Evolutionary conservation across 1,139 yeast genomes (phyloP), one percentile per base, ranked within the genome.

Genomic region (Hyphopichia wangnamkhiaoensis): DNA sequence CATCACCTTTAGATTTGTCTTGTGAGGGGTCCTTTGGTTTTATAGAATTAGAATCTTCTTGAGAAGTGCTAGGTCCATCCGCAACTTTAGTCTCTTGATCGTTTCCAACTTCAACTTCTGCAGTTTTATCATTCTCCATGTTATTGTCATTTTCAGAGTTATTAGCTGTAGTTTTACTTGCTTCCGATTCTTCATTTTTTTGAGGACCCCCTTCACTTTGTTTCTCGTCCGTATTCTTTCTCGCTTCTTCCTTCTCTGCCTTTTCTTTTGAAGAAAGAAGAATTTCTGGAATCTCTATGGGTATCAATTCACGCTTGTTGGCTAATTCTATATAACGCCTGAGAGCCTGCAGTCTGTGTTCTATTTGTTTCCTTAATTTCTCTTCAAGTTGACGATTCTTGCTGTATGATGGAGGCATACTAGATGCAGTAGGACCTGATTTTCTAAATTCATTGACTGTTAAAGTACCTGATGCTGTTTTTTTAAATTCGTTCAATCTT

Each of bases 401-500:
- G 21, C 65, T 69, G 58, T 76, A 91, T 1, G 97, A 82, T 1
- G 99, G 99, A 0, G 99, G 99, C 44, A 81, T 74, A 0, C 85
- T 71, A 3, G 76, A 59, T 46, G 71, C 81, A 3, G 77, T 50
- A 58, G 44, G 48, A 2, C 63, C 57, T 3, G 65, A 59, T 24
- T 61, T 65, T 50, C 97, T 72, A 56, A 94, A 93, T 36, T 81
- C 84, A 36, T 76, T 72, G 17, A 94, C 82, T 0, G 96, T 80
- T 46, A 91, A 64, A 5, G 69, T 68, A 1, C 91, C 96, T 0
- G 95, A 82, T 24, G 76, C 71, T 0, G 98, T 90, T 39, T 74
- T 72, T 50, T 82, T 82, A 58, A 94, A 94, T 63, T 94, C 99
- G 52, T 84, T 84, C 48, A 94, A 73, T 53, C 99, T 76, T 47